Evolutionary conservation across 2,329 filamentous ascomycete genomes (phyloP), one percentile per base, ranked within the genome.

Genomic region (Nothophaeocryptopus gaeumannii): DNA sequence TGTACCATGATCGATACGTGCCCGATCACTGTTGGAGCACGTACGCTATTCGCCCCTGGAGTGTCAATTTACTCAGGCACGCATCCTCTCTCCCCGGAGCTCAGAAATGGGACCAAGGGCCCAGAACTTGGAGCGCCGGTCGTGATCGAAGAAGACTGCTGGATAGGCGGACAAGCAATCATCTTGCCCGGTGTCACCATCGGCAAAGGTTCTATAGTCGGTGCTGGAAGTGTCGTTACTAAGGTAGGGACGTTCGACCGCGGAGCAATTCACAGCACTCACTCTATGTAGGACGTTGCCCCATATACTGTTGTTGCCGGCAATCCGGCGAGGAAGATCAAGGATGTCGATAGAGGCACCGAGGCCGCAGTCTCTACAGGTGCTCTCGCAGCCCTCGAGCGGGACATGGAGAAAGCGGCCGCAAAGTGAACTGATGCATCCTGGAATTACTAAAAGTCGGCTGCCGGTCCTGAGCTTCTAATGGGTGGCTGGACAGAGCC

Each of bases 211-310:
- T 77, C 74, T 4, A 87, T 84, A 0, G 78, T 95, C 53, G 90
- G 88, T 1, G 89, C 90, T 1, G 88, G 86, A 1, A 89, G 85
- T 65, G 87, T 95, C 3, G 89, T 95, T 16, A 93, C 88, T 2
- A 93, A 85, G 72, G 77, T 77, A 54, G 42, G 60, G 41, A 7
- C 20, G 20, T 26, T 16, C 20, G 20, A 26, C 4, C 20, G 20
- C 20, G 20, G 20, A 26, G 20, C 20, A 26, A 26, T 26, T 26
- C 20, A 7, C 3, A 26, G 20, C 20, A 26, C 20, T 26, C 20
- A 26, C 20, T 7, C 20, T 26, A 7, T 35, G 2, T 41, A 73
- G 71, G 76, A 85, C 67, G 79, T 88, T n/a, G 77, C 81, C 4
- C 76, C 79, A 7, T 83, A 81, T 55, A 77, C 77, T 8, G 76